These are phyloP conservation scores for Teratosphaeria viscida DNA, from an alignment of 2,329 filamentous ascomycete species.

Conservation along the genomic window DNA sequence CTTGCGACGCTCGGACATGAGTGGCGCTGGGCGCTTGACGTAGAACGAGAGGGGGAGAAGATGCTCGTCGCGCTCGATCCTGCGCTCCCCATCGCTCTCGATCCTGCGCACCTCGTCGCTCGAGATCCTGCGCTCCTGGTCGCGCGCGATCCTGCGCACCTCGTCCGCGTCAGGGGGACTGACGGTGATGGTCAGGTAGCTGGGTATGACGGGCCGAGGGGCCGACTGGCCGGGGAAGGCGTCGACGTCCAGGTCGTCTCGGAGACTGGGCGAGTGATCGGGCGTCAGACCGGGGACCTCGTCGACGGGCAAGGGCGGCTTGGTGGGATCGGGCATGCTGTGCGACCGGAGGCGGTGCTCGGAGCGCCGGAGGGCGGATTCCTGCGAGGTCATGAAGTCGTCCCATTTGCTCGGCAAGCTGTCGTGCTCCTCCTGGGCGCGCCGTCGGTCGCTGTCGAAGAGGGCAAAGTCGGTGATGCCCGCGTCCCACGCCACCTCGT, in stretches of 20 bases:
- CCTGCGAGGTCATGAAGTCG: slow-evolving; percentile 15
- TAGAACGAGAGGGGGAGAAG: slow-evolving; percentile 16
- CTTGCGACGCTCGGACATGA: slow-evolving; percentile 9
- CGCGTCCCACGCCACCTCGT: slow-evolving; percentile 22
- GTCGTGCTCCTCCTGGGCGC: slow-evolving; percentile 14
- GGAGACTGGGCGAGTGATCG: slow-evolving; percentile 21
- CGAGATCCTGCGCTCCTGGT: slow-evolving; percentile 10
- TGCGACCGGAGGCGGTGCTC: slow-evolving; percentile 14
- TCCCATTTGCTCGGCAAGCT: slow-evolving; percentile 17
- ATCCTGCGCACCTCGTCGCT: slow-evolving; percentile 9
- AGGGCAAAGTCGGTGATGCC: slow-evolving; percentile 26
- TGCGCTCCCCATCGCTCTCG: slow-evolving; percentile 13
- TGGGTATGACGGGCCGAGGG: slow-evolving; percentile 9
- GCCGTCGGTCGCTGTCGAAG: slow-evolving; percentile 19
- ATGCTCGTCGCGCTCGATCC: slow-evolving; percentile 12
- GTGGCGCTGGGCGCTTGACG: slow-evolving; percentile 13
- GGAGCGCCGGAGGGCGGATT: slow-evolving; percentile 15
- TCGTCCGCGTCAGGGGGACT: slow-evolving; percentile 7
- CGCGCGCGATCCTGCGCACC: slow-evolving; percentile 11
- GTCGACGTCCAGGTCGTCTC: slow-evolving; percentile 20
- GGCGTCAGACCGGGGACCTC: slow-evolving; percentile 23
- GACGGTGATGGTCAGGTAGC: slow-evolving; percentile 11
- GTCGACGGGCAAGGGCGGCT: slow-evolving; percentile 9
- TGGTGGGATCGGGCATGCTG: slow-evolving; percentile 1
- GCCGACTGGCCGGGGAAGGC: slow-evolving; percentile 3